Evolutionary conservation across 2,329 filamentous ascomycete species (phyloP).

Genomic region (Alternaria tenuissima): DNA sequence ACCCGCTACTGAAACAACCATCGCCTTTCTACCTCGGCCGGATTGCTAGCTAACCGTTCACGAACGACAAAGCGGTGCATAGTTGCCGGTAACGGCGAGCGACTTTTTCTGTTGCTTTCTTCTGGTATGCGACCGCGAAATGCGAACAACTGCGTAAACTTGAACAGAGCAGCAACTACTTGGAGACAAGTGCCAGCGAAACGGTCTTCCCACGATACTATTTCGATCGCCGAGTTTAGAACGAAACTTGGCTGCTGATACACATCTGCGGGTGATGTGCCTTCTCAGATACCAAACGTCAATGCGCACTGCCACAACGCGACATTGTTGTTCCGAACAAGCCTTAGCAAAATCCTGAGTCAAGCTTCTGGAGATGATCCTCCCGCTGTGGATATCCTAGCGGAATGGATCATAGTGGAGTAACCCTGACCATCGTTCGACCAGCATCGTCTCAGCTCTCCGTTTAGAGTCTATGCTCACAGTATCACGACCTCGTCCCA

Average conservation of each 20-base stretch:
- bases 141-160: background rate
- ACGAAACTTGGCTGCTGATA: conserved; percentile 36
- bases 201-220: conserved; percentile 12
- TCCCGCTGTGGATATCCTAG: conserved; percentile 27
- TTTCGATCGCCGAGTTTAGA: conserved; percentile 41
- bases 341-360: conserved; percentile 12
- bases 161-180: background rate
- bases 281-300: conserved; percentile 42
- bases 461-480: conserved; percentile 22
- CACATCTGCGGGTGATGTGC: conserved; percentile 21
- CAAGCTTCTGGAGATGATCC: conserved; percentile 30
- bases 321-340: conserved; percentile 29
- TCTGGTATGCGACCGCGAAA: background rate
- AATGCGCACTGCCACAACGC: conserved; percentile 33
- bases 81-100: background rate
- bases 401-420: conserved; percentile 13
- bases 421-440: conserved; percentile 33
- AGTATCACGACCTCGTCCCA: conserved; percentile 32
- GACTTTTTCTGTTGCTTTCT: background rate
- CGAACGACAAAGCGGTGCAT: background rate
- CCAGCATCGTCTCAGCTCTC: conserved; percentile 36
- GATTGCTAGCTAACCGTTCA: conserved; percentile 8
- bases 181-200: background rate
- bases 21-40: conserved; percentile 6
- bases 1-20: conserved; percentile 27